Evolutionary conservation across 805 yeast genomes (phyloP), one percentile per base, ranked within the genome.

Genomic region (Starmerella asiatica): DNA sequence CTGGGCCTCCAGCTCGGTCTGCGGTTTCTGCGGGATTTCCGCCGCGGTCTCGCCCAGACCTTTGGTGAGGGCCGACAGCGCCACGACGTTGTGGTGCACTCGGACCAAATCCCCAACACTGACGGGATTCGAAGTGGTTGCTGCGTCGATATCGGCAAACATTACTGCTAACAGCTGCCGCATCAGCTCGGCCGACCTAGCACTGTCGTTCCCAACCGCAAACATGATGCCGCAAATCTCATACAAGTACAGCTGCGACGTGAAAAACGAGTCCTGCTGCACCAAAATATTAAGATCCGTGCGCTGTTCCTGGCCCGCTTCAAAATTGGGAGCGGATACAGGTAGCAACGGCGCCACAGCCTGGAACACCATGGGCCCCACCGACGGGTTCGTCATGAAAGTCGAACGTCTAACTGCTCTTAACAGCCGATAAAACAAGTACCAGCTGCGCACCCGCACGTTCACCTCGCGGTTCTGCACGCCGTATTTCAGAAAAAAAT

Each of bases 391-490:
- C 4, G 40, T 23, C 23, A 76, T 69, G 30, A 76, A 60, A 36
- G 70, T 62, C 28, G 85, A 84, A 54, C 76, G 34, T 15, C 41
- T 79, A 2, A 88, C 77, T 34, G 79, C 64, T 55, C 79, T 83
- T 45, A 85, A 69, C 53, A 86, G 81, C 56, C 93, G 71, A 53
- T 77, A 77, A 51, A 88, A 83, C 47, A 86, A 64, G 57, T 83
- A 88, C 95, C 97, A 91, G 31, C 93, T 70, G 57, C 96, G 75
- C 40, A 74, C 67, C 52, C 85, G 75, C 3, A 86, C 95, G 45
- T 75, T 79, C 42, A 71, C 79, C 48, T 70, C 67, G 4, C 68
- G 65, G 60, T 79, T 83, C 58, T 83, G 85, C 45, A 88, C 71
- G 14, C 96, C 97, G 27, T 75, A 76, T 15, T 91, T 75, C 33